Evolutionary conservation across 176 grass and related monocot genomes (phyloP), one percentile per base, ranked within the genome.

Genomic region (Phoenix dactylifera): DNA sequence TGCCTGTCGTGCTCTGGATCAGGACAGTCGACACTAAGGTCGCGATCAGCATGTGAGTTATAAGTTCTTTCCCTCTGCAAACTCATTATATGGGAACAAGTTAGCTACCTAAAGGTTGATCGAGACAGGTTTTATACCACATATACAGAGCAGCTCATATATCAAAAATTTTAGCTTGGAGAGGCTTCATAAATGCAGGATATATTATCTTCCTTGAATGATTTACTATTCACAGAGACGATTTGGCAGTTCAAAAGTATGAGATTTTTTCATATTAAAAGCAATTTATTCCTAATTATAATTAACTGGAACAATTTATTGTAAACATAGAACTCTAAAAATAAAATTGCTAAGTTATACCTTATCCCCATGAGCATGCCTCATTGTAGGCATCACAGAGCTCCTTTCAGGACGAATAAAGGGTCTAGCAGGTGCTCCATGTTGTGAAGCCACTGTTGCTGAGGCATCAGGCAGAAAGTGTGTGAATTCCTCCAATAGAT

Each of bases 1-100:
- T 92, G 79, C 26, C 81, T 82, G 72, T 92, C 84, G 73, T 98
- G 84, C 51, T 98, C 93, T 56, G 76, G 69, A 23, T 98, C 93
- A 73, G 87, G 81, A 52, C 76, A 81, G 77, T 98, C 93, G 4
- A 92, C 84, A 55, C 87, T 92, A 52, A 79, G 75, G 58, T 98
- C 87, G 5, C 82, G 81, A 50, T 98, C 93, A 65, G 69, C 54
- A 74, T 84, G 92, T 2, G 63, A 51, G 24, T 62, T 71, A 70
- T 83, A 85, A 75, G 83, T 7, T 60, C 80, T 87, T 15, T 92
- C 75, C 78, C 79, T 94, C 92, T 98, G 81, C 78, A 81, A 22
- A 82, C 56, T 49, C 52, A 69, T 16, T 52, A 2, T 59, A 59
- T 51, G 5, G 51, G 26, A 17, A 55, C 24, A 18, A 32, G 49